Conservation (phyloP, 768 basidiomycete species). For the Leucocoprinus birnbaumii region DNA sequence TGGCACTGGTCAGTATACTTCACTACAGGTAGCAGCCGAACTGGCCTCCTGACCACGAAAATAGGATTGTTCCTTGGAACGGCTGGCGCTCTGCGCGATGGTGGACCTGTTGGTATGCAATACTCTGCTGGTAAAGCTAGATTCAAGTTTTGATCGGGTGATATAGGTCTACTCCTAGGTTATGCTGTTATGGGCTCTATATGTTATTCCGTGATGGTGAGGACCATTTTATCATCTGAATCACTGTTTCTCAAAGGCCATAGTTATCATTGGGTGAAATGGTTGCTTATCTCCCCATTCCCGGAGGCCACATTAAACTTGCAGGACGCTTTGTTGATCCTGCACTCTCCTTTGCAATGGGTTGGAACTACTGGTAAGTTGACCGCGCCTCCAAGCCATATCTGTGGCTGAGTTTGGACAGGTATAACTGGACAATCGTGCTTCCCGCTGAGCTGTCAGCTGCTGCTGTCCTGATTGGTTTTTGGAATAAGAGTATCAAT, state of each 20-base stretch:
- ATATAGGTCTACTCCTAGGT: constrained; percentile 64
- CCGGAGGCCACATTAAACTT: constrained; percentile 78
- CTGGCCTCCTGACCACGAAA: constrained; percentile 4
- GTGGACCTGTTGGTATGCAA: constrained; percentile 67
- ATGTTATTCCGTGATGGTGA: constrained; percentile 70
- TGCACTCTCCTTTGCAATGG: constrained; percentile 61
- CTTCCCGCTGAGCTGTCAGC: constrained; percentile 74
- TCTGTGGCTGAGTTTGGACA: constrained; percentile 25
- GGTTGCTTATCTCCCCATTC: constrained; percentile 75
- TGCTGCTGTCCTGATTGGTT: constrained; percentile 73
- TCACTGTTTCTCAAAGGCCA: not conserved
- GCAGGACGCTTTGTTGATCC: constrained; percentile 82
- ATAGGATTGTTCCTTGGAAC: constrained; percentile 71
- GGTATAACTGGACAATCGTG: constrained; percentile 63
- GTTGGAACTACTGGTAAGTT: constrained; percentile 46
- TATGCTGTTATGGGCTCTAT: constrained; percentile 64
- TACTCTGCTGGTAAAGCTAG: not conserved
- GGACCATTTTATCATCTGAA: constrained; percentile 10
- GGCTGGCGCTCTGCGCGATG: constrained; percentile 40
- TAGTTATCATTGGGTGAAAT: constrained; percentile 73
- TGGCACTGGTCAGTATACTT: constrained; percentile 46
- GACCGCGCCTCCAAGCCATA: not conserved
- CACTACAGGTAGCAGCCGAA: too few relatives aligned
- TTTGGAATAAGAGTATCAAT: constrained; percentile 56
- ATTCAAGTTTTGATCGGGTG: not conserved